Base-by-base conservation (phyloP, 371 early-diverging fungal species). In the Neoconidiobolus thromboides region DNA sequence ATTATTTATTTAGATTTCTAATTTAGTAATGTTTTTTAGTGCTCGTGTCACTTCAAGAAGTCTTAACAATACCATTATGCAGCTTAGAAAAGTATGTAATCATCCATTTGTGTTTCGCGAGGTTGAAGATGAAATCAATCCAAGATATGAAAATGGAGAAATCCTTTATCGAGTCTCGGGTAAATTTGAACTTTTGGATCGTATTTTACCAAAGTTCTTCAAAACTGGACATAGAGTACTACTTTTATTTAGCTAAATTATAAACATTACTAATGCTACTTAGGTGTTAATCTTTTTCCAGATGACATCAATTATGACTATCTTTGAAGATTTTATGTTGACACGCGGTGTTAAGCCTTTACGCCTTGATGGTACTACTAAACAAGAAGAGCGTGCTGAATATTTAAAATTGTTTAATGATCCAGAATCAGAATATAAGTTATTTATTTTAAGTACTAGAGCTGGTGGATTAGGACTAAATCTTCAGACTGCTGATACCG, bases 391-490 rank as follows among this genome's bases (percentile, higher is more conserved):
- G 55, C 82, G 99, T 42, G 82, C 87, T 49, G 75, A 71, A 7
- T 66, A 92, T 64, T 79, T 99, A 43, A 80, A 86, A 60, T 55
- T 68, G 40, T 98, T 95, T 70, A 95, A 93, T 65, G 76, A 77
- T 2, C 79, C 80, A 48, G 83, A 87, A 65, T 87, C 91, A 14
- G 83, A 81, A 0, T 87, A 83, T 63, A 85, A 88, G 70, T 84
- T 96, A 9, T 99, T 99, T 68, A 66, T 99, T 60, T 78, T 99
- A 46, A 91, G 91, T 73, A 99, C 99, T 1, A 77, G 99, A 48
- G 99, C 99, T 48, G 99, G 99, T 68, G 99, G 99, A 41, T 76
- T 97, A 57, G 99, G 99, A 63, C 79, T 99, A 43, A 99, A 99
- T 73, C 72, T 99, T 67, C 98, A 97, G 67, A 88, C 98, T 9